Evolutionary conservation across 2,329 filamentous ascomycete species (phyloP), one percentile per base, ranked within the genome.

Genomic region (Reticulascus tulasneorum): DNA sequence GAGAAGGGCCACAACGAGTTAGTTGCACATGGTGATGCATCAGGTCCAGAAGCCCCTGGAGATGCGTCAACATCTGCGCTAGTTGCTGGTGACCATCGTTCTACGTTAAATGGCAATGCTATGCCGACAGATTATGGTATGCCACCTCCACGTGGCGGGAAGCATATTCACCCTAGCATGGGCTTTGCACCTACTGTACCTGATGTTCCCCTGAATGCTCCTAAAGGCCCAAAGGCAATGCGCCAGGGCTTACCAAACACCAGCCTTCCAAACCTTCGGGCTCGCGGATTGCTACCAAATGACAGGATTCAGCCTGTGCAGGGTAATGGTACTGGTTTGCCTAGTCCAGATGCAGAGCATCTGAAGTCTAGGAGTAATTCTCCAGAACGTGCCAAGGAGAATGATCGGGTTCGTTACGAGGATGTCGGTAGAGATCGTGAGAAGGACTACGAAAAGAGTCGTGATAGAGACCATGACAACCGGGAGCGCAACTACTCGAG

Each of bases 221-320:
- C 93, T 19, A 94, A 85, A 36, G 93, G 90, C 9, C 93, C 93
- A 30, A 90, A 93, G 63, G 93, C 93, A 13, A 94, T 97, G 87
- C 78, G 91, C 45, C 84, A 93, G 61, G 88, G 89, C 20, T 69
- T 89, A 9, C 85, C 86, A 33, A 94, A 94, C 59, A 90, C 83
- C 38, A 86, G 85, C 48, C 75, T 86, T 35, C 75, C 81, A 46
- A 77, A 84, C 50, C 57, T 82, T 57, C 68, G 78, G 45, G 75
- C 75, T 17, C 62, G 69, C 45, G 71, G 70, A 24, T 67, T 59
- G 46, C 62, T 73, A 23, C 61, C 59, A 47, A 64, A 65, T 46
- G 58, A 65, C 33, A 51, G 32, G 25, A 23, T 26, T 9, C 44
- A 39, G 17, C 34, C 41, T 26, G 28, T 35, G 35, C 49, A 51